Evolutionary conservation across 495 filamentous ascomycete species (phyloP), one percentile per base, ranked within the genome.

Genomic region (Xylaria flabelliformis): DNA sequence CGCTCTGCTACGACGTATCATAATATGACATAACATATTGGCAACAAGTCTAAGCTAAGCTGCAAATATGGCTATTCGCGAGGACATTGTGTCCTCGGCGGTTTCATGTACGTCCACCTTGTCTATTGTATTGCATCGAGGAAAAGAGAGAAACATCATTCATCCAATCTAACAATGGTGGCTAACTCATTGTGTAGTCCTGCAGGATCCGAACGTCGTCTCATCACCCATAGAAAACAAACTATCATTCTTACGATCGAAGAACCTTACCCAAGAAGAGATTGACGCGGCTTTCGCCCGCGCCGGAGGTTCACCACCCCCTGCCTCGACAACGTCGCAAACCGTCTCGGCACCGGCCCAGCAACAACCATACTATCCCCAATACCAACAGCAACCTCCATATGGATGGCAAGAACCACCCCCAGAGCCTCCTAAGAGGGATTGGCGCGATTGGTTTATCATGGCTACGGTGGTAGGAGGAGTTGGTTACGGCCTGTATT

Each of bases 381-480:
- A 82, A 67, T 88, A 91, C 70, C 94, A 93, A 65, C 83, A 83
- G 72, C 76, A 77, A n/a, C 85, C 85, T 62, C 90, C 89, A 79
- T 97, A 94, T 83, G 84, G 81, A 74, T 87, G 85, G 85, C 83
- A 81, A 72, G 82, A 81, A 80, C 91, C 91, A 69, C 89, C 89
- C 66, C 87, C 90, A 21, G 90, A 91, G 64, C 87, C 88, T 69
- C 93, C 96, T 8, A 90, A 89, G 76, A 88, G 96, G 73, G 96
- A 99, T 80, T 99, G 96, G 96, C 88, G 96, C 61, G 96, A 99
- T 76, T 98, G 93, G 92, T 99, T 98, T 79, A 97, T 98, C 74
- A 94, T 97, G 93, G 94, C 95, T 10, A 98, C 94, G 0, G 91
- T 97, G 10, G 91, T 95, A 73, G 91, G 92, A 53, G 93, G 94